These are phyloP conservation scores for Endotrypanum monterogeii DNA, from an alignment of 208 protist genomes.

Conservation along the genomic window DNA sequence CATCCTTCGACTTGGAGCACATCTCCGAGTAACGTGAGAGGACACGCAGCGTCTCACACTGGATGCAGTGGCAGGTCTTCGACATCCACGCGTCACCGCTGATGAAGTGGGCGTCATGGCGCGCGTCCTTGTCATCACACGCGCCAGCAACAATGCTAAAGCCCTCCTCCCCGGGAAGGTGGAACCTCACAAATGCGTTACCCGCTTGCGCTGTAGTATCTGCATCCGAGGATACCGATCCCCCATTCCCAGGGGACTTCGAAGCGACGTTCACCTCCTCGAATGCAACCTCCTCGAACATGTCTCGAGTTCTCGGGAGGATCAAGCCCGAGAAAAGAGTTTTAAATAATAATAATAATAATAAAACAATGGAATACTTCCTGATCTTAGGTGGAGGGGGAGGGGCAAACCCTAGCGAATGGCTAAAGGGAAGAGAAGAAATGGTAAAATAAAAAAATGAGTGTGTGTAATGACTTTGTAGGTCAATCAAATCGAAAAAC, in stretches of 20 bases:
- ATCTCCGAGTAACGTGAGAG: conserved; percentile 33
- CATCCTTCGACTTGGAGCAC: background rate
- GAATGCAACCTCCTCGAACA: conserved; percentile 64
- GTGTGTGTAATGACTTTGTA: no score
- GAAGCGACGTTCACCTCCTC: conserved; percentile 19
- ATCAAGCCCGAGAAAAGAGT: no score
- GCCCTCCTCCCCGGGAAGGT: conserved; percentile 60
- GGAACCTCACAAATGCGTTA: conserved; percentile 38
- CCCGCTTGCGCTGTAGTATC: background rate
- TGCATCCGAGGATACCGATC: background rate
- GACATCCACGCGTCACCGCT: conserved; percentile 84
- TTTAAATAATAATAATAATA: no score
- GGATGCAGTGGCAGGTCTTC: conserved; percentile 68
- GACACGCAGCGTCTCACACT: conserved; percentile 71
- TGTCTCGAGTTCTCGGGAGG: no score
- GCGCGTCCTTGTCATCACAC: conserved; percentile 35
- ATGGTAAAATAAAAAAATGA: no score
- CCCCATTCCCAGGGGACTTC: background rate
- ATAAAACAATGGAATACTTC: no score
- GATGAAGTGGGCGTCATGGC: conserved; percentile 49
- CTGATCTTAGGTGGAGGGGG: no score
- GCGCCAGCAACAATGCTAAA: conserved; percentile 73
- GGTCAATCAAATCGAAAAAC: no score
- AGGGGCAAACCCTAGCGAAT: no score
- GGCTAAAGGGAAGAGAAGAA: no score